Evolutionary conservation across 306 rosid species (phyloP).

Genomic region (Dalbergia oliveri): DNA sequence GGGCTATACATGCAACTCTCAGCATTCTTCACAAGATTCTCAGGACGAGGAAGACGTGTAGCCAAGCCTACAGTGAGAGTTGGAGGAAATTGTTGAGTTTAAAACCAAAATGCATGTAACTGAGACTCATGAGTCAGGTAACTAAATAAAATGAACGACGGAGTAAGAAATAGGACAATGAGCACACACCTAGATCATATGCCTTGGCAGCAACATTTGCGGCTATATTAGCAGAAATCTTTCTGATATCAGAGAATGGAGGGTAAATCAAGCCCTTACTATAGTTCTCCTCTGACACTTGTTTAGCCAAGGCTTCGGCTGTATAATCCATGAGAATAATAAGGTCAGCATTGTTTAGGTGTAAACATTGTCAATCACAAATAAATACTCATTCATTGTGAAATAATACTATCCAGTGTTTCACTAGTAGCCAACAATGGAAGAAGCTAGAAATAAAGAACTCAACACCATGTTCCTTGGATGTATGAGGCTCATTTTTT

Average conservation of each 20-base stretch:
- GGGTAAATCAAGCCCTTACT: slow-evolving; percentile 77
- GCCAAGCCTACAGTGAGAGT: slow-evolving; percentile 70
- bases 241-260: slow-evolving; percentile 77
- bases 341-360: slow-evolving; percentile 29
- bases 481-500: no score
- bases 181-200: slow-evolving; percentile 76
- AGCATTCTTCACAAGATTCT: slow-evolving; percentile 76
- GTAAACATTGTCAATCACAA: slow-evolving; percentile 9
- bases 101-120: neutral
- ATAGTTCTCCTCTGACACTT: slow-evolving; percentile 70
- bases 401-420: neutral
- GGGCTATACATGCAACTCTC: slow-evolving; percentile 97
- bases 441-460: neutral
- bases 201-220: slow-evolving; percentile 93
- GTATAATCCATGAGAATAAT: slow-evolving; percentile 30
- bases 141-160: slow-evolving; percentile 1
- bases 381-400: slow-evolving; percentile 9
- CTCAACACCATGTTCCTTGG: neutral
- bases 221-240: slow-evolving; percentile 85
- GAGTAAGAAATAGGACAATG: slow-evolving; percentile 19
- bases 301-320: slow-evolving; percentile 86
- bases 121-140: no score
- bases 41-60: slow-evolving; percentile 86
- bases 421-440: neutral
- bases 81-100: slow-evolving; percentile 16